Evolutionary conservation across 805 yeast genomes (phyloP).

Genomic region (Vanderwaltozyma verrucispora): DNA sequence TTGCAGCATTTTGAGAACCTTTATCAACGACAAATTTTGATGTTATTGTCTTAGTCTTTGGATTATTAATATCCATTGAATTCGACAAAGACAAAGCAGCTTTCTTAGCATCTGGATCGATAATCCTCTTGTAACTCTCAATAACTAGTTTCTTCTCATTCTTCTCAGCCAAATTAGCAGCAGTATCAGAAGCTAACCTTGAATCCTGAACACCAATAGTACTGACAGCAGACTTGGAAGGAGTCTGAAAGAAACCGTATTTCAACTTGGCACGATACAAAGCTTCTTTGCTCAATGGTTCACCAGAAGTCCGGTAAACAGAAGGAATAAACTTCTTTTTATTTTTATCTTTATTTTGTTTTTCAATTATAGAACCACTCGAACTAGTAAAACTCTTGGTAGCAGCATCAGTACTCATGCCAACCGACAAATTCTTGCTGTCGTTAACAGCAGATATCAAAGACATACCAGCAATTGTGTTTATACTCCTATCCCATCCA

Average conservation of each 20-base stretch:
- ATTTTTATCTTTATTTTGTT: not conserved
- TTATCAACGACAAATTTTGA: constrained; percentile 3
- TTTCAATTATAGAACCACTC: not conserved
- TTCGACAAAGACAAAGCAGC: constrained; percentile 17
- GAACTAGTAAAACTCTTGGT: not conserved
- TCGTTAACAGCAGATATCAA: constrained; percentile 2
- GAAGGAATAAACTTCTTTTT: constrained; percentile 9
- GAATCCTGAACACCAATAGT: constrained; percentile 59
- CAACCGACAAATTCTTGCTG: not conserved
- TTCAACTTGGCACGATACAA: constrained; percentile 61
- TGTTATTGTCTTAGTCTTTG: no score
- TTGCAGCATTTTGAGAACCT: constrained; percentile 16
- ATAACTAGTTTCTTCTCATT: constrained; percentile 52
- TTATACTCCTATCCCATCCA: no score
- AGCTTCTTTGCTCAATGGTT: constrained; percentile 65
- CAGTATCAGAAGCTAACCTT: constrained; percentile 52
- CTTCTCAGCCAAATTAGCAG: constrained; percentile 64
- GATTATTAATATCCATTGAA: no score
- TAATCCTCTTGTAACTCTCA: constrained; percentile 47
- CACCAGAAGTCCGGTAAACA: constrained; percentile 57
- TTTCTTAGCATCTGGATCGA: constrained; percentile 25
- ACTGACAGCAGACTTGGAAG: constrained; percentile 30
- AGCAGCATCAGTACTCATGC: constrained; percentile 3
- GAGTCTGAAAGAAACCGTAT: constrained; percentile 51
- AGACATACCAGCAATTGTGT: constrained; percentile 1